A percentile compares a stretch with the other conserved stretches of the same genome.
These are phyloP conservation scores for Leccinellum albellum DNA, from an alignment of 768 basidiomycete genomes.

Conservation along the genomic window DNA sequence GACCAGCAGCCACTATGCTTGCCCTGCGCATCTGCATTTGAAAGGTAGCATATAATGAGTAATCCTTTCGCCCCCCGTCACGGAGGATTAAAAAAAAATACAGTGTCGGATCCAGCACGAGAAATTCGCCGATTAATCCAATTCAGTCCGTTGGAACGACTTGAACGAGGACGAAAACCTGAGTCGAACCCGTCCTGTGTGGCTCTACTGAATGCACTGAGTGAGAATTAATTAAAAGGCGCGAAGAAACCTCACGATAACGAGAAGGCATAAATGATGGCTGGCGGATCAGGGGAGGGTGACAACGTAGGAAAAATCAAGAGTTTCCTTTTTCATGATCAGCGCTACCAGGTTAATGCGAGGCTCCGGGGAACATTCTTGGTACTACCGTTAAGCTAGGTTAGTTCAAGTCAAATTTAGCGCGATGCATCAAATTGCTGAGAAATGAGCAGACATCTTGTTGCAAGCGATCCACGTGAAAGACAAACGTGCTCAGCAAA, in stretches of 20 bases:
- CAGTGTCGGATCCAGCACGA: conserved; percentile 6
- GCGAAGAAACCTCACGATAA: conserved; percentile 30
- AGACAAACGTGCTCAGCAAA: conserved; percentile 15
- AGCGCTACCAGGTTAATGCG: conserved; percentile 11
- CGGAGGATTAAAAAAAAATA: conserved; percentile 5
- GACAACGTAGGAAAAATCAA: conserved; percentile 8
- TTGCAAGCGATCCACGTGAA: conserved; percentile 8
- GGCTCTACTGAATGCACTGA: conserved; percentile 12
- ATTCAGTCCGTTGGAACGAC: conserved; percentile 6
- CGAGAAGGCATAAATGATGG: conserved; percentile 31
- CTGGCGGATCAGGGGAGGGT: conserved; percentile 29
- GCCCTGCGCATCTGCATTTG: conserved; percentile 8
- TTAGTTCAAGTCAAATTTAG: conserved; percentile 6
- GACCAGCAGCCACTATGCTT: conserved; percentile 3
- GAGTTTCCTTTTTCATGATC: conserved; percentile 30
- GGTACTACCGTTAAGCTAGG: conserved; percentile 5
- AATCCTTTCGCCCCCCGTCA: conserved; percentile 8
- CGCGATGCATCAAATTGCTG: conserved; percentile 1
- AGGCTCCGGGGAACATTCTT: conserved; percentile 5
- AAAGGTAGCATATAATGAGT: conserved; percentile 6
- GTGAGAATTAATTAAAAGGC: conserved; percentile 28
- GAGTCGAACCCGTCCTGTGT: conserved; percentile 8
- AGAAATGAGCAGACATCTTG: conserved; percentile 2
- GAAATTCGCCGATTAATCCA: conserved; percentile 15
- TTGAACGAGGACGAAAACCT: conserved; percentile 13